Base-by-base conservation (phyloP, 1,284 basidiomycete genomes). In the Fomitopsis schrenkii region DNA sequence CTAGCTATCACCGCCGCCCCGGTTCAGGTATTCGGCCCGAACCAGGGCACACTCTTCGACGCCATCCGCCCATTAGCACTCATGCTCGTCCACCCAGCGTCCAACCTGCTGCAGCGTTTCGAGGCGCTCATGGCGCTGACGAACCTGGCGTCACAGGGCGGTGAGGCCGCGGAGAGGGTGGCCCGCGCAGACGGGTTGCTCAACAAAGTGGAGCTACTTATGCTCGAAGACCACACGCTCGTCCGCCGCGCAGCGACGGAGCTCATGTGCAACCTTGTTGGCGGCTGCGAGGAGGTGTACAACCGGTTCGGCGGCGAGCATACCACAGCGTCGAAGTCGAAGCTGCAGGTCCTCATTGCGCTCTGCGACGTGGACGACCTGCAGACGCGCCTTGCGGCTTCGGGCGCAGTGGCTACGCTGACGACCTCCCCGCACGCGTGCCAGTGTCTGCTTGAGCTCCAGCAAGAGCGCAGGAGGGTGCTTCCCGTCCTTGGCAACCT, bases 101-200 rank as follows among this genome's bases (percentile, higher is more conserved):
- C 94, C 0, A 86, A 76, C 33, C 82, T 91, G 38, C 79, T 98
- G 15, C 94, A 98, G 70, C 83, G 84, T 50, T 99, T 99, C 70
- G 97, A 99, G 74, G 86, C 89, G 3, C 81, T 95, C 64, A 96
- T 99, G 93, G 96, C 95, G 1, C 81, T 99, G 55, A 99, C 97
- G 4, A 99, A 99, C 72, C 77, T 99, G 40, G 89, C 95, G 1
- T 95, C 93, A n/a, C 82, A 91, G 56, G 83, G 83, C 60, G 77
- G 84, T 0, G 81, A 84, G 44, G 75, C 88, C n/a, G 86, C 90
- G 3, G 77, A 81, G 19, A 83, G 86, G 40, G 83, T 96, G 45
- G 84, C 85, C 1, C 77, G 75, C 58, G 76, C 81, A 0, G 80
- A 85, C n/a, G 84, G 85, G 3, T 71, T 95, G 26, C 69, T 94